A percentile compares a stretch with the other conserved stretches of the same genome.
These are phyloP conservation scores for Globisporangium lucens DNA, from an alignment of 352 stramenopile species.

Conservation along the genomic window DNA sequence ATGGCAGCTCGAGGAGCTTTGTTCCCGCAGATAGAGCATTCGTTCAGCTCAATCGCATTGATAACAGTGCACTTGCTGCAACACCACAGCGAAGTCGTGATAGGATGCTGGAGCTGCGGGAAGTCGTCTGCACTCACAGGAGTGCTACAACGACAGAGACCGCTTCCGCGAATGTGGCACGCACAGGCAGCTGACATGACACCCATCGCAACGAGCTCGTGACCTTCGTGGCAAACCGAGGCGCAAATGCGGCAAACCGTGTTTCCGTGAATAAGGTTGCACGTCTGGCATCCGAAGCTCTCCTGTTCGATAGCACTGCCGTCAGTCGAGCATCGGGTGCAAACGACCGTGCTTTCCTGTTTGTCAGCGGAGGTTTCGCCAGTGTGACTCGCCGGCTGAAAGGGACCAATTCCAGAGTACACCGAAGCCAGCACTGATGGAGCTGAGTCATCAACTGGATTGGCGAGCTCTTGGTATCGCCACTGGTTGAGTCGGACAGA, in stretches of 20 bases:
- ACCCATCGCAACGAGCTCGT: slow-evolving; percentile 79
- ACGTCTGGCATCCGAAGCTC: slow-evolving; percentile 80
- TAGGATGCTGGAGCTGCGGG: slow-evolving; percentile 30
- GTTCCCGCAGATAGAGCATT: slow-evolving; percentile 70
- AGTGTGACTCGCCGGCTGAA: slow-evolving; percentile 15
- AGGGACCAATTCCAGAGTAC: slow-evolving; percentile 29
- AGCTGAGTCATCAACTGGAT: slow-evolving; percentile 13
- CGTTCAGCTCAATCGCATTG: slow-evolving; percentile 47
- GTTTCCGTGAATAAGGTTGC: slow-evolving; percentile 63
- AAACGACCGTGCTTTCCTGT: slow-evolving; percentile 30
- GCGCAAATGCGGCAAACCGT: slow-evolving; percentile 67
- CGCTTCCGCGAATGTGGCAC: slow-evolving; percentile 52
- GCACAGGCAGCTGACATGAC: slow-evolving; percentile 65
- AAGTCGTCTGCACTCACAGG: slow-evolving; percentile 38
- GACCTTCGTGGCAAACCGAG: slow-evolving; percentile 73
- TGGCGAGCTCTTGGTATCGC: slow-evolving; percentile 25
- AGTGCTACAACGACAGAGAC: slow-evolving; percentile 49
- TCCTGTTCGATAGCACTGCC: slow-evolving; percentile 79
- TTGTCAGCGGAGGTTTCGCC: slow-evolving; percentile 15
- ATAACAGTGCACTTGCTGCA: slow-evolving; percentile 84
- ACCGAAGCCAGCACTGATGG: slow-evolving; percentile 33
- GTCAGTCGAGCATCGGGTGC: slow-evolving; percentile 69
- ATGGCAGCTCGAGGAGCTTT: slow-evolving; percentile 24
- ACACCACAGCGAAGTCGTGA: slow-evolving; percentile 59
- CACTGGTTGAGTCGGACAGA: slow-evolving; percentile 28